phyloP scores from a whole-genome alignment of 176 grass and related monocot species.

The Secale cereale region DNA sequence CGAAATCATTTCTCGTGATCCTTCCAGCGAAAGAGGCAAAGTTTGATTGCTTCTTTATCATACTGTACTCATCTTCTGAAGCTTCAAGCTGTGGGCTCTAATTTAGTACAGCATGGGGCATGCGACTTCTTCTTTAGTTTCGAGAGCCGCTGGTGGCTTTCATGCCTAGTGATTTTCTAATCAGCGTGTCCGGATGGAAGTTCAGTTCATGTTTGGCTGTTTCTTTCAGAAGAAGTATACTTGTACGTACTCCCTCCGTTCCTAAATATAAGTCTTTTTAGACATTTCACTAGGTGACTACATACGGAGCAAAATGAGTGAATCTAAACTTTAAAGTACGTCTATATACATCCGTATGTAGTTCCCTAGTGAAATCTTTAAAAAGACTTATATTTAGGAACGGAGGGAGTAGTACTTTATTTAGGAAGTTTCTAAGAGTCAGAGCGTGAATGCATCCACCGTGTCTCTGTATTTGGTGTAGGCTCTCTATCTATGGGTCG shows the following conservation, averaged over 20 bases:
- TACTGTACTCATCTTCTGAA: conserved; percentile 18
- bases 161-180: conserved; percentile 16
- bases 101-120: conserved; percentile 8
- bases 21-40: conserved; percentile 36
- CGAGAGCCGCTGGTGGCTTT: conserved; percentile 16
- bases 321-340: no score
- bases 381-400: no score
- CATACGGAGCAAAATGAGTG: no score
- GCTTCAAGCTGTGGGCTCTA: neutral
- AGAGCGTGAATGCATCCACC: conserved; percentile 2
- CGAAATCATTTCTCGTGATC: neutral
- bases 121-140: conserved; percentile 31
- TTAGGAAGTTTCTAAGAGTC: conserved; percentile 19
- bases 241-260: no score
- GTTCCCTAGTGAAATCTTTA: no score
- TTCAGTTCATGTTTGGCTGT: conserved; percentile 23
- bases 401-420: no score
- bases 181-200: conserved; percentile 7
- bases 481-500: neutral
- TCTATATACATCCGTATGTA: no score
- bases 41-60: conserved; percentile 5
- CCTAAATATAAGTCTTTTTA: no score
- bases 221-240: conserved; percentile 1
- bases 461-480: conserved; percentile 22
- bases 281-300: no score